Evolutionary conservation across 2,329 filamentous ascomycete genomes (phyloP).

Genomic region (Emydomyces testavorans): DNA sequence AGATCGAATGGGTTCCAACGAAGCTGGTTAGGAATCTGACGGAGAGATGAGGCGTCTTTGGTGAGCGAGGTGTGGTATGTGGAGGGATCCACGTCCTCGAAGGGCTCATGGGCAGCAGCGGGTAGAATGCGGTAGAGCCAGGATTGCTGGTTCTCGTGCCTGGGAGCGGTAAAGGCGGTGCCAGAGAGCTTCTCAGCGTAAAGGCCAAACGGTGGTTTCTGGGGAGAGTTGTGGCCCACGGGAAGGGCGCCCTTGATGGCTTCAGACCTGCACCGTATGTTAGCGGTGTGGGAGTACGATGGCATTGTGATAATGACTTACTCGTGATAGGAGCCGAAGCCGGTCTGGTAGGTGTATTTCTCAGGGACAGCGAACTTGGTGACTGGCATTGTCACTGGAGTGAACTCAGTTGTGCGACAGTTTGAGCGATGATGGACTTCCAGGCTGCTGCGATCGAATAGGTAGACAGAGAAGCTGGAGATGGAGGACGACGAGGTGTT

Average conservation of each 20-base stretch:
- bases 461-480: not conserved
- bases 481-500: no score
- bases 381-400: conserved; percentile 45
- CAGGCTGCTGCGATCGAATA: not conserved
- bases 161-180: conserved; percentile 58
- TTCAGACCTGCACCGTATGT: conserved; percentile 49
- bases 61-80: conserved; percentile 38
- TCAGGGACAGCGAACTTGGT: conserved; percentile 52
- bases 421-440: not conserved
- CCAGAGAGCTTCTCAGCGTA: conserved; percentile 72
- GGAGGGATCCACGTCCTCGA: conserved; percentile 34
- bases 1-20: conserved; percentile 71
- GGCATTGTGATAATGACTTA: conserved; percentile 33
- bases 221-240: conserved; percentile 66
- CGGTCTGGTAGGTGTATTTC: conserved; percentile 66
- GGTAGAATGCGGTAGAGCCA: conserved; percentile 63
- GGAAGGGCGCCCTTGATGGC: conserved; percentile 64
- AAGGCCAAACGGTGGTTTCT: conserved; percentile 65
- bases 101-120: conserved; percentile 48
- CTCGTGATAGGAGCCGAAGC: conserved; percentile 69
- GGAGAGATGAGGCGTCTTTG: conserved; percentile 40
- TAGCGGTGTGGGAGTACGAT: conserved; percentile 10
- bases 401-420: not conserved
- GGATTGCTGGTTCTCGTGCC: conserved; percentile 57
- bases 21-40: conserved; percentile 58